Evolutionary conservation across 176 grass and related monocot species (phyloP).

Genomic region (Thalia dealbata): DNA sequence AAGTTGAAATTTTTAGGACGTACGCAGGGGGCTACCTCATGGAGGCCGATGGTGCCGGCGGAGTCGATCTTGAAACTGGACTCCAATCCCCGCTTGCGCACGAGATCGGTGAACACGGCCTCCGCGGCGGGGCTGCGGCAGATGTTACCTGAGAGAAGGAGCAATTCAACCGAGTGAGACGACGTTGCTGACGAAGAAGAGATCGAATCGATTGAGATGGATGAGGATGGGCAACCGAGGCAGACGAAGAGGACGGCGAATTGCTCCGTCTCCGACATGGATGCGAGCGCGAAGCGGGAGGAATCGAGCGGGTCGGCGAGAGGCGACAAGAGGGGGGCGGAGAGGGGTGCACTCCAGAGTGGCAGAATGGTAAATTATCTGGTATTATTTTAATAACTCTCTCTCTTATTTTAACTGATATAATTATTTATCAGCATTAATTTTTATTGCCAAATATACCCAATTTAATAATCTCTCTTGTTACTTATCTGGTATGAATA

Average conservation of each 20-base stretch:
- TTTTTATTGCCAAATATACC: too few relatives aligned
- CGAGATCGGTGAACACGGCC: slow-evolving; percentile 64
- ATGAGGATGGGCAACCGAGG: slow-evolving; percentile 38
- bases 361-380: too few relatives aligned
- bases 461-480: too few relatives aligned
- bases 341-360: too few relatives aligned
- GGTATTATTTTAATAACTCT: too few relatives aligned
- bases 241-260: slow-evolving; percentile 91
- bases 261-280: slow-evolving; percentile 24
- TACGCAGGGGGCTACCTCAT: slow-evolving; percentile 46
- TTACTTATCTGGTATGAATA: too few relatives aligned
- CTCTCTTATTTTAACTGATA: too few relatives aligned
- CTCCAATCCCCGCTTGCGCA: slow-evolving; percentile 53
- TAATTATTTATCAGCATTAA: too few relatives aligned
- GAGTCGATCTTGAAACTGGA: slow-evolving; percentile 78
- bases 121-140: slow-evolving; percentile 90
- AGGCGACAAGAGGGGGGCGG: slow-evolving; percentile 1
- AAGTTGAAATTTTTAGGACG: background rate
- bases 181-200: background rate
- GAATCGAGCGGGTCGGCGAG: background rate
- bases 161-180: background rate
- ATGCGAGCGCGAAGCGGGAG: slow-evolving; percentile 7
- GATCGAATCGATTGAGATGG: background rate
- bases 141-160: slow-evolving; percentile 54
- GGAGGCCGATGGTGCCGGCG: slow-evolving; percentile 83